Conservation (phyloP, 495 filamentous ascomycete genomes). For the Penicillium arizonense region DNA sequence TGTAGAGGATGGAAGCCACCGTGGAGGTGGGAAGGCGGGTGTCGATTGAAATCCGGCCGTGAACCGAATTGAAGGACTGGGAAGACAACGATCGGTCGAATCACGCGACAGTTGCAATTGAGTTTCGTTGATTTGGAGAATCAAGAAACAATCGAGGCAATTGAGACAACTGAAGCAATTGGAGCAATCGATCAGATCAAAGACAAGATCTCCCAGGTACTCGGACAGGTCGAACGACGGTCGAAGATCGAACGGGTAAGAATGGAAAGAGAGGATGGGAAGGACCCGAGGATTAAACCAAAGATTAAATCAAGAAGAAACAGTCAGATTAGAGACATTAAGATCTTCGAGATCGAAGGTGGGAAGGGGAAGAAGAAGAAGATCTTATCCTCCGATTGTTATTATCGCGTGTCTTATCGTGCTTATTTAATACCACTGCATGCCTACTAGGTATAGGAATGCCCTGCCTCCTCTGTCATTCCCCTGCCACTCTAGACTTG, state of each 20-base stretch:
- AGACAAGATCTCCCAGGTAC: too few species aligned
- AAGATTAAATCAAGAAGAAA: not conserved
- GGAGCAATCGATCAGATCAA: too few species aligned
- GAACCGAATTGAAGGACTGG: constrained; percentile 34
- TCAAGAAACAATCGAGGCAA: not conserved
- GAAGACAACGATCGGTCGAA: not conserved
- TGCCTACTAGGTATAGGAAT: not conserved
- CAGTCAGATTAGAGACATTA: not conserved
- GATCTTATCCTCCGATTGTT: constrained; percentile 23
- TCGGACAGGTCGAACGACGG: too few species aligned
- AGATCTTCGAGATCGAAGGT: constrained; percentile 2
- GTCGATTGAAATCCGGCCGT: constrained; percentile 38
- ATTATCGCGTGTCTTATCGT: constrained; percentile 22
- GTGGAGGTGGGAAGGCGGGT: constrained; percentile 40
- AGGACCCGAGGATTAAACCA: not conserved
- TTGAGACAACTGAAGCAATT: too few species aligned
- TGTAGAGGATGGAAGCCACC: constrained; percentile 50
- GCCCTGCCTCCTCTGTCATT: too few species aligned
- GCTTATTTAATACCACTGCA: constrained; percentile 21
- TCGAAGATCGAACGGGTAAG: not conserved
- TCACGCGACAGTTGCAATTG: not conserved
- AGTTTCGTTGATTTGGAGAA: not conserved
- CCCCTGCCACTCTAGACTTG: too few species aligned
- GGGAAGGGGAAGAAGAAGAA: constrained; percentile 14
- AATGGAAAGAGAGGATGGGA: constrained; percentile 7